A percentile compares a stretch with the other conserved stretches of the same genome.
Conservation (phyloP, 768 basidiomycete species). For the Trametes gibbosa region DNA sequence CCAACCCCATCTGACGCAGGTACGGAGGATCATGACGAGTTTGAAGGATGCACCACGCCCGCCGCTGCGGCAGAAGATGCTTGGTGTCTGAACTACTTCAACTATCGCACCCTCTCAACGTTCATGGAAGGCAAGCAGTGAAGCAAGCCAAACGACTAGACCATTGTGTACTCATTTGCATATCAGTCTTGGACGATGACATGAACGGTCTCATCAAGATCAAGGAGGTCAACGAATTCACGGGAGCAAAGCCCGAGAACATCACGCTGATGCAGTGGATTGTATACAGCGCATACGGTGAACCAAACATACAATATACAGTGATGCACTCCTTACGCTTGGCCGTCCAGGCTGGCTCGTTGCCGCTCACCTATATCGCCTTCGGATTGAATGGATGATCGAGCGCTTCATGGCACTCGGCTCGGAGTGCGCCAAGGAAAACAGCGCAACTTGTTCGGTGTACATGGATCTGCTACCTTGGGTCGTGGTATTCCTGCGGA, state of each 20-base stretch:
- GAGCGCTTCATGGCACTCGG: not conserved
- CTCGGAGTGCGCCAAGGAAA: not conserved
- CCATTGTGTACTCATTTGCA: not conserved
- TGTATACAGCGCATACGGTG: slow-evolving; percentile 1
- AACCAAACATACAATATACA: no score
- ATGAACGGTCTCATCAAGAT: slow-evolving; percentile 5
- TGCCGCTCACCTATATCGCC: not conserved
- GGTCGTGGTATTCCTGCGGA: not conserved
- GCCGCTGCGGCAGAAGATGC: not conserved
- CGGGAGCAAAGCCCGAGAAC: not conserved
- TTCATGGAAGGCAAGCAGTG: not conserved
- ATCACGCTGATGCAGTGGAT: slow-evolving; percentile 5
- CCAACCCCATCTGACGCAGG: not conserved
- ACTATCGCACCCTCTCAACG: not conserved
- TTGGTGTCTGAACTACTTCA: not conserved
- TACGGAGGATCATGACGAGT: not conserved
- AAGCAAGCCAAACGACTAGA: no score
- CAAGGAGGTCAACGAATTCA: slow-evolving; percentile 6
- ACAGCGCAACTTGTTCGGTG: not conserved
- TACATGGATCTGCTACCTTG: not conserved
- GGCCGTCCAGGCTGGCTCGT: not conserved
- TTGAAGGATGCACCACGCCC: not conserved
- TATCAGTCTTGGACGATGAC: slow-evolving; percentile 2
- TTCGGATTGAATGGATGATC: not conserved
- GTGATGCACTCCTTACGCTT: not conserved